Evolutionary conservation across 208 protist species (phyloP), one percentile per base, ranked within the genome.

Genomic region (Acanthamoeba rhysodes): DNA sequence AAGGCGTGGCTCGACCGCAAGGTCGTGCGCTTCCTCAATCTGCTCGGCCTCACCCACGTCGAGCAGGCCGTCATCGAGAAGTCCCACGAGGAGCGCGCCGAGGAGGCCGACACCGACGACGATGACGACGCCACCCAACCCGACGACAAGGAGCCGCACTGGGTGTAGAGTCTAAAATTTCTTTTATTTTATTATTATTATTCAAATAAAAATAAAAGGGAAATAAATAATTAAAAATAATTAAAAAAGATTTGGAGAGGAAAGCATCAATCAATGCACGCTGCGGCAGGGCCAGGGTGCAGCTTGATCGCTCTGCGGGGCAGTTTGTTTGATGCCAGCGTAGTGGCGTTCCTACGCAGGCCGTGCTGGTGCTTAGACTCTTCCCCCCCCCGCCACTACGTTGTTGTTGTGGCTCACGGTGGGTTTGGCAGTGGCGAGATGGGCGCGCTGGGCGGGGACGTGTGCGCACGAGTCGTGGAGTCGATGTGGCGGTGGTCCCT

Each of bases 1-100:
- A 96, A 96, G 88, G 66, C 57, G 27, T 97, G 95, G 96, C 64
- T 97, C 4, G 96, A 97, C 59, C 7, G 57, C 34, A n/a, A 93
- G 50, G 70, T 97, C 4, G 50, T 78, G 2, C 29, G 64, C 5
- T 90, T 97, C 41, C 84, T 97, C 16, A 90, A 95, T 2, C 37
- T 93, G 37, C 32, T 96, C 37, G 87, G 87, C 24, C 62, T 93
- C 10, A 41, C 80, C 48, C 0, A 88, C 50, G 80, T 50, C 20
- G 0, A 0, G 4, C 72, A 80, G 72, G 0, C 72, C 18, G 20
- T 50, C 2, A 18, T 80, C 20, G 72, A 80, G 72, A 27, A 37
- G 27, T 80, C 72, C 0, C 50, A n/a, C 34, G 72, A 80, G 4
- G 72, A 80, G 34, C 34, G 3, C 6, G 72, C 29, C 34, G 72